phyloP scores from a whole-genome alignment of 768 basidiomycete genomes.

The Xerocomus brunneocitrinus region DNA sequence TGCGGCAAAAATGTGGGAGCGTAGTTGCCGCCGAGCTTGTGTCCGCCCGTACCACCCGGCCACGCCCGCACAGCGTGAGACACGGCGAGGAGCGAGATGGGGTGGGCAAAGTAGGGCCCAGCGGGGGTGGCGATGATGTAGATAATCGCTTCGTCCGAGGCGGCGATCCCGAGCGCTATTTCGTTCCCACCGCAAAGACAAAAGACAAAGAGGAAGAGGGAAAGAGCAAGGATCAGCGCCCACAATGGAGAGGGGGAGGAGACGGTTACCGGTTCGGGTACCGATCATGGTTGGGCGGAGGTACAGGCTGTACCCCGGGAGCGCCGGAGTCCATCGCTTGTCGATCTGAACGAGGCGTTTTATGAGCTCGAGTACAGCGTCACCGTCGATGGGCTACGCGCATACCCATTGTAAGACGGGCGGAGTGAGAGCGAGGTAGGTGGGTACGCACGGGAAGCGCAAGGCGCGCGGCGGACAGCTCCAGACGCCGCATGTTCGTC shows the following conservation, averaged over 20 bases:
- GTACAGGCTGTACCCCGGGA: conserved; percentile 77
- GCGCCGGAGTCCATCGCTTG: conserved; percentile 77
- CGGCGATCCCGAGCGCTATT: conserved; percentile 58
- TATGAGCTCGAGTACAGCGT: conserved; percentile 46
- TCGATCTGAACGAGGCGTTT: conserved; percentile 70
- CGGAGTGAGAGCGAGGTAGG: too few species aligned
- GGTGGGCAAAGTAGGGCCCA: conserved; percentile 51
- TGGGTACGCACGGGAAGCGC: conserved; percentile 57
- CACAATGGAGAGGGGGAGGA: not conserved
- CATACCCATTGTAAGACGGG: too few species aligned
- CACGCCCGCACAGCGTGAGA: conserved; percentile 75
- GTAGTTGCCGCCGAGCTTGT: conserved; percentile 66
- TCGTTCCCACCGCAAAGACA: not conserved
- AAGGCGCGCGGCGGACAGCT: conserved; percentile 61
- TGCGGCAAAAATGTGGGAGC: conserved; percentile 60
- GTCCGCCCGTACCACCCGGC: conserved; percentile 69
- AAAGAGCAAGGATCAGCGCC: not conserved
- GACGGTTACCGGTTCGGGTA: conserved; percentile 33
- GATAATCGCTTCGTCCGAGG: conserved; percentile 76
- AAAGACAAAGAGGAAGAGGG: too few species aligned
- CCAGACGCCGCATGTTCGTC: conserved; percentile 80
- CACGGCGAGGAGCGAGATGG: conserved; percentile 56
- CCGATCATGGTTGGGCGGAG: conserved; percentile 74
- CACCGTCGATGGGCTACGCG: conserved; percentile 39
- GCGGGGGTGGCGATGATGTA: conserved; percentile 75